Conservation (phyloP, 192 early-diverging fungal genomes). For the Dispira simplex region DNA sequence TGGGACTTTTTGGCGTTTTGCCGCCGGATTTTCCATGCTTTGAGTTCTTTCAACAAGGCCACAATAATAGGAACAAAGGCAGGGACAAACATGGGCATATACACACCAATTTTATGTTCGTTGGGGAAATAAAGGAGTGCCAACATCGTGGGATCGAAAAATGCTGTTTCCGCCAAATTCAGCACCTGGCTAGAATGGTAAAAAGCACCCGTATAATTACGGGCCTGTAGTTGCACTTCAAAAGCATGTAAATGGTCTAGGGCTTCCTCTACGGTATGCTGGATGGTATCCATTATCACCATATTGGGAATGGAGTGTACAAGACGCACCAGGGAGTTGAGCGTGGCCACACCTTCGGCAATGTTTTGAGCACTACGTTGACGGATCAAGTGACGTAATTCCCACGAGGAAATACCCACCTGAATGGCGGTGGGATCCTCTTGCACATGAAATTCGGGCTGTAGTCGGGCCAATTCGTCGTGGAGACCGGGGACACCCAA, state of each 20-base stretch:
- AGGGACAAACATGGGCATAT: slow-evolving; percentile 91
- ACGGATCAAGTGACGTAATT: slow-evolving; percentile 61
- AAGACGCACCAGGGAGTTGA: slow-evolving; percentile 65
- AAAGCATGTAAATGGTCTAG: slow-evolving; percentile 21
- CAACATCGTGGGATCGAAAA: slow-evolving; percentile 98
- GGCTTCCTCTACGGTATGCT: slow-evolving; percentile 38
- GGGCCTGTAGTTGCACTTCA: slow-evolving; percentile 19
- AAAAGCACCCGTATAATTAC: slow-evolving; percentile 31
- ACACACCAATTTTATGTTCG: slow-evolving; percentile 95
- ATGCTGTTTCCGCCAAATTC: slow-evolving; percentile 63
- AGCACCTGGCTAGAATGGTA: slow-evolving; percentile 44
- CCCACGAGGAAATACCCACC: slow-evolving; percentile 62
- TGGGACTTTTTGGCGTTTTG: neutral
- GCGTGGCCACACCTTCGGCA: slow-evolving; percentile 51
- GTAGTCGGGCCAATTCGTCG: neutral
- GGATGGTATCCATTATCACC: slow-evolving; percentile 83
- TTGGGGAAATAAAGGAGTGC: slow-evolving; percentile 95
- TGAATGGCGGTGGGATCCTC: slow-evolving; percentile 25
- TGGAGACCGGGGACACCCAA: slow-evolving; percentile 55
- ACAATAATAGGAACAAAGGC: slow-evolving; percentile 56
- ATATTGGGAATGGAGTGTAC: slow-evolving; percentile 73
- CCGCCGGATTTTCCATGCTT: neutral
- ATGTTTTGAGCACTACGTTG: slow-evolving; percentile 55
- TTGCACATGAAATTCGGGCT: slow-evolving; percentile 14
- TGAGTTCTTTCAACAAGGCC: slow-evolving; percentile 16